Base-by-base conservation (phyloP, 371 early-diverging fungal species). In the Thermomucor indicae-seudaticae region DNA sequence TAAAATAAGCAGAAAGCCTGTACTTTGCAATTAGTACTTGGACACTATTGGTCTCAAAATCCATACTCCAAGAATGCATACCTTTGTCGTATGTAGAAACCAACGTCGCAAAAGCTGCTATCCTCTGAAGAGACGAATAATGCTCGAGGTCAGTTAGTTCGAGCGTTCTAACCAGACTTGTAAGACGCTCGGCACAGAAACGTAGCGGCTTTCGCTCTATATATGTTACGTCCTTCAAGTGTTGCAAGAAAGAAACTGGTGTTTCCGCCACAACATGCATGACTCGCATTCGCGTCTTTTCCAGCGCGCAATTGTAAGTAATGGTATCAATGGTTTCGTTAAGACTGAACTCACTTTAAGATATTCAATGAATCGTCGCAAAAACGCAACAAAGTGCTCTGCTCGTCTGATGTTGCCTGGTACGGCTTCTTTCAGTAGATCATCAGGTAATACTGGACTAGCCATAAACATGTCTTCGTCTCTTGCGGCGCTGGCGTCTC, bases 391-490 rank as follows among this genome's bases (percentile, higher is more conserved):
- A 79, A 99, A 99, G 70, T 99, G 99, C 53, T 95, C 95, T 2
- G 98, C 95, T 43, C 91, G 79, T 53, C 99, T 83, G 47, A 99
- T 94, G 65, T 96, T 99, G 12, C 99, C 99, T 2, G 99, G 99
- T 1, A 98, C 88, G 1, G 94, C 93, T 60, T 98, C 99, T 28
- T 83, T 71, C 47, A 97, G 63, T 14, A 98, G 64, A 63, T 96
- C 95, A 57, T 95, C 93, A 1, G 99, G 97, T 8, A 98, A 61
- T 0, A 91, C 91, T 14, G 91, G 89, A 64, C 81, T 89, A 1
- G 89, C 82, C 83, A 92, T 78, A 31, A 86, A 77, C 28, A 78
- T 61, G 42, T 89, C 90, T 49, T 89, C 89, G 38, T 86, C 88
- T 45, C 90, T 72, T 10, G 84, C 85, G 14, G 79, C 63, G 37